A percentile compares a stretch with the other conserved stretches of the same genome.
phyloP scores from a whole-genome alignment of 179 eudicot species.

The Sideroxylon spinosum region DNA sequence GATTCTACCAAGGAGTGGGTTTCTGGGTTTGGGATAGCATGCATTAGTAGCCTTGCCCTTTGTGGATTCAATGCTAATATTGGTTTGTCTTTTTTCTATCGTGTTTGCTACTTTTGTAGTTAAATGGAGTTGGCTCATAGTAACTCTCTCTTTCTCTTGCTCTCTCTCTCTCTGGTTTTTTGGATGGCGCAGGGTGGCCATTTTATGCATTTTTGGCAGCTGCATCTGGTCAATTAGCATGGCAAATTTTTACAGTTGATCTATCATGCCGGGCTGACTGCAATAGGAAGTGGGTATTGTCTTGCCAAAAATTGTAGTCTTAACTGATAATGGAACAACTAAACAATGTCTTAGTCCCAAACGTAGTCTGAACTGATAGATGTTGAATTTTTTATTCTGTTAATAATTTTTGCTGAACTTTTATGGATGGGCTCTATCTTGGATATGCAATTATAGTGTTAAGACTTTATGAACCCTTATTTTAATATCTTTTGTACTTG shows the following conservation, averaged over 20 bases:
- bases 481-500: no score
- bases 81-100: constrained; percentile 33
- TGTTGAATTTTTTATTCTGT: background rate
- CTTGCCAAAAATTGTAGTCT: constrained; percentile 2
- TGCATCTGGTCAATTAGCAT: constrained; percentile 72
- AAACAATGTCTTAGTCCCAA: no score
- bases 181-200: constrained; percentile 69
- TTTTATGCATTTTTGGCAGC: constrained; percentile 58
- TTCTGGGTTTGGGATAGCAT: constrained; percentile 69
- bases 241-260: constrained; percentile 85
- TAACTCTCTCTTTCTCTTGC: background rate
- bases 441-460: background rate
- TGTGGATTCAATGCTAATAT: constrained; percentile 70
- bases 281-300: constrained; percentile 61
- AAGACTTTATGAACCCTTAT: background rate
- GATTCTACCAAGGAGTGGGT: constrained; percentile 78
- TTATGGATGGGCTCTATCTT: background rate
- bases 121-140: background rate
- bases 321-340: background rate
- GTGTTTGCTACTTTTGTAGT: constrained; percentile 2
- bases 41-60: constrained; percentile 62
- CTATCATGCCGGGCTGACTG: constrained; percentile 73
- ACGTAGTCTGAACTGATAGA: background rate
- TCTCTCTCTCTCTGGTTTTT: constrained; percentile 1
- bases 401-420: background rate